Conservation (phyloP, 768 basidiomycete genomes). For the Lactarius sp. region DNA sequence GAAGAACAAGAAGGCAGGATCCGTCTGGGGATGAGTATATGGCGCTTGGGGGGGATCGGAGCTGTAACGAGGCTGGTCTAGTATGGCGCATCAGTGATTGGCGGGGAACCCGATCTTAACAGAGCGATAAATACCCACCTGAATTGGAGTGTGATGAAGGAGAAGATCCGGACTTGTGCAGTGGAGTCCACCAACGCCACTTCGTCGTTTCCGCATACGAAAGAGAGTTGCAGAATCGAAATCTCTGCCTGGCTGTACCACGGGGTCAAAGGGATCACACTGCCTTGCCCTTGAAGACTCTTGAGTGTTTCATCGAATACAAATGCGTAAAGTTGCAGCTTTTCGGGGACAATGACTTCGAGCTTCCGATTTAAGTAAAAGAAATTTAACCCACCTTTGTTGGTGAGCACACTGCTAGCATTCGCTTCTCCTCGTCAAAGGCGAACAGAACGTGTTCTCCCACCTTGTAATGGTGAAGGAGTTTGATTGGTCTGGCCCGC, state of each 20-base stretch:
- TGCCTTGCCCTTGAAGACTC: constrained; percentile 40
- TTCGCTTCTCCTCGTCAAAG: constrained; percentile 49
- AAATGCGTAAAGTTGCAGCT: constrained; percentile 41
- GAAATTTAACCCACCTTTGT: constrained; percentile 34
- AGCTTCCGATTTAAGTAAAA: background rate
- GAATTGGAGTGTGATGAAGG: constrained; percentile 48
- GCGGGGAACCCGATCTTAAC: background rate
- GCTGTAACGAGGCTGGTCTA: constrained; percentile 43
- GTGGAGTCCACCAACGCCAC: constrained; percentile 45
- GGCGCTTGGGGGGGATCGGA: constrained; percentile 33
- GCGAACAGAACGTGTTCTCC: constrained; percentile 42
- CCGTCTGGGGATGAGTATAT: constrained; percentile 50
- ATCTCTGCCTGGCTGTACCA: constrained; percentile 39
- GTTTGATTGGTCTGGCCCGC: background rate
- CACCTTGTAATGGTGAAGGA: constrained; percentile 42
- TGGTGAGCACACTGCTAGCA: constrained; percentile 43
- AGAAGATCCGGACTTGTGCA: constrained; percentile 45
- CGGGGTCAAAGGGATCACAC: constrained; percentile 34
- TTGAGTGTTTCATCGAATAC: constrained; percentile 42
- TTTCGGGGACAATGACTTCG: background rate
- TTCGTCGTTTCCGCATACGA: constrained; percentile 49
- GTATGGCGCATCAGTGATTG: background rate
- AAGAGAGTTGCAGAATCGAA: constrained; percentile 36
- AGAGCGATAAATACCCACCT: constrained; percentile 35
- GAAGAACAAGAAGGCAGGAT: constrained; percentile 43